Evolutionary conservation across 257 asterid species (phyloP), one percentile per base, ranked within the genome.

Genomic region (Eustoma russellianum): DNA sequence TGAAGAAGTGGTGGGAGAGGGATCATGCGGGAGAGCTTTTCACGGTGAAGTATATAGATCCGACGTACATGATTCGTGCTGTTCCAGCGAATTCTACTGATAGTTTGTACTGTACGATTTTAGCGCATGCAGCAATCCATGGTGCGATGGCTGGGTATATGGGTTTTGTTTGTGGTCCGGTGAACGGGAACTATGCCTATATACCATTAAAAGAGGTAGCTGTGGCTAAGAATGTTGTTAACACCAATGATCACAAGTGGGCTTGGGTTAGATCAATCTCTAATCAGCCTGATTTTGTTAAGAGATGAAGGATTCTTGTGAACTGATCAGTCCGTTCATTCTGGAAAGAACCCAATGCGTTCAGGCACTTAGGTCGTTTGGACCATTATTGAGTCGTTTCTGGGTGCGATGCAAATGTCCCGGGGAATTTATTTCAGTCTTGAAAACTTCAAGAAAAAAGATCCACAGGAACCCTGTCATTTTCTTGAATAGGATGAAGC

Each of bases 91-190:
- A 88, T 19, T 91, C 94, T 0, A 66, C 90, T 0, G 97, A 85
- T 52, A 88, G 80, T 48, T 30, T 81, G 59, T 82, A 88, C 47
- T 85, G 94, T 52, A n/a, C n/a, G n/a, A n/a, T n/a, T n/a, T n/a
- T n/a, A n/a, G n/a, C n/a, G n/a, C n/a, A n/a, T n/a, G n/a, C n/a
- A 0, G 85, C 87, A 1, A 77, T 88, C 24, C 95, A 88, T 3
- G 97, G 97, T 0, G 89, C 83, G 0, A 88, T 88, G 97, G 95
- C 85, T 1, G 97, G 97, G 5, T 82, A 80, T 65, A 88, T 88
- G 2, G 95, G 94, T 0, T 88, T 85, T 8, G 95, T 82, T 0
- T 57, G 64, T 11, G 94, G 97, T 0, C 94, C 83, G 0, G 67
- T 88, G 13, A 88, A 85, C 6, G 86, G 91, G 5, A 80, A 74